Base-by-base conservation (phyloP, 169 alveolate species). In the Theileria orientalis region DNA sequence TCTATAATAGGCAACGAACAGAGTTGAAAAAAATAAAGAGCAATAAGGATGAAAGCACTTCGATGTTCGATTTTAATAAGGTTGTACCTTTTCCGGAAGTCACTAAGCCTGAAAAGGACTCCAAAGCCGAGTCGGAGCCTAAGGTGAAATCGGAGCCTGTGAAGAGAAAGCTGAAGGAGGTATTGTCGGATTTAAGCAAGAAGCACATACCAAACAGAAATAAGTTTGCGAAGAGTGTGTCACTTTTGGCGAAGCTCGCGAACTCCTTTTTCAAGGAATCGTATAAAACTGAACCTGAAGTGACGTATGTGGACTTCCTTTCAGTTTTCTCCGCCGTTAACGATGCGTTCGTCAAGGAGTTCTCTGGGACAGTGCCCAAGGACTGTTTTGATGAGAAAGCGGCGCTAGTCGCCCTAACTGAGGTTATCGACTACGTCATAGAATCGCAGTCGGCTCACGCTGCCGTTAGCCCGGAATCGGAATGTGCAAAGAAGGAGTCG, bases 1-100 rank as follows among this genome's bases (percentile, higher is more conserved):
- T 88, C 37, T 88, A 88, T 60, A 88, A 84, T 29, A 77, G 69
- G 46, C 93, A 88, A 69, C 83, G 86, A 51, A 56, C 84, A 14
- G 27, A 29, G 23, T 14, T 80, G 32, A 64, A 40, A 23, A 78
- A 41, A 71, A 51, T 52, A 59, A 52, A 30, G 0, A 32, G 61
- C 13, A 32, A 61, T 13, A 68, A 23, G 37, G 52, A 3, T 14
- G 51, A 33, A 40, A 11, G 14, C 41, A 13, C 68, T 40, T 1
- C 68, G 21, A 0, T 44, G 44, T 21, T 51, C 35, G 56, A 61
- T 56, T 69, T 69, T 67, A 33, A 30, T 14, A 27, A 72, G 49
- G 69, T 27, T 33, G 19, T 46, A 44, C 54, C 88, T 44, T 35
- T 80, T 72, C 57, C 72, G 13, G 74, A 77, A 49, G 60, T 13